phyloP scores from a whole-genome alignment of 768 basidiomycete species.

The Candolleomyces eurysporus region DNA sequence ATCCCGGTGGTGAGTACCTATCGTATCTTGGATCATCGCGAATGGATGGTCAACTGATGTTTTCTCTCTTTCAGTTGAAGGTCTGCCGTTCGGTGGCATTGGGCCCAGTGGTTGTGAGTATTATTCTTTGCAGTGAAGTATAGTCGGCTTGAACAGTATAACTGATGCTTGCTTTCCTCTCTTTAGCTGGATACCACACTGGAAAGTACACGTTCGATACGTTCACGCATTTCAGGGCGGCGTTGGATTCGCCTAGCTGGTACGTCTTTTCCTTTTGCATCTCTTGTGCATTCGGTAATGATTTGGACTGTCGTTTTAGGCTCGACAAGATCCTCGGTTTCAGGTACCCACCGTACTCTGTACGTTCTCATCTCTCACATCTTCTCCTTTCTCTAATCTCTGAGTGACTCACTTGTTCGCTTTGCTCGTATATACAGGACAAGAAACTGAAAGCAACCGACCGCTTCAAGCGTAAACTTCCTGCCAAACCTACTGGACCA shows the following conservation, averaged over 20 bases:
- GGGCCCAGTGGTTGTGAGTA: slow-evolving; percentile 70
- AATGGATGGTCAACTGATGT: neutral
- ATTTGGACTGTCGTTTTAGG: slow-evolving; percentile 28
- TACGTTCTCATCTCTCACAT: slow-evolving; percentile 16
- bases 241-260: slow-evolving; percentile 60
- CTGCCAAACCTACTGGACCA: slow-evolving; percentile 43
- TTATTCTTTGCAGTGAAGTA: neutral
- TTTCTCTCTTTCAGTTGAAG: slow-evolving; percentile 38
- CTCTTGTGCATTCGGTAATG: neutral
- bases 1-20: slow-evolving; percentile 46
- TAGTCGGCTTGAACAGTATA: no score
- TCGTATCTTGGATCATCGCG: no score
- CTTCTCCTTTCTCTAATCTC: neutral
- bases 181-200: slow-evolving; percentile 60
- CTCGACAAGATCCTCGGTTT: slow-evolving; percentile 46
- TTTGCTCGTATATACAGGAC: slow-evolving; percentile 16
- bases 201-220: slow-evolving; percentile 75
- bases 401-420: neutral
- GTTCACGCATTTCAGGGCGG: slow-evolving; percentile 73
- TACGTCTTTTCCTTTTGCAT: slow-evolving; percentile 21
- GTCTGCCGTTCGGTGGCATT: slow-evolving; percentile 72
- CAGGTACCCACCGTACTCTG: slow-evolving; percentile 64
- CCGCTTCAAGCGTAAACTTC: slow-evolving; percentile 32
- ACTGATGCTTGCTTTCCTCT: neutral
- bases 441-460: slow-evolving; percentile 30